Percentiles rank a stretch among this genome's conserved stretches.
Evolutionary conservation across 106 monocot genomes (phyloP).

Genomic region (Acorus calamus): DNA sequence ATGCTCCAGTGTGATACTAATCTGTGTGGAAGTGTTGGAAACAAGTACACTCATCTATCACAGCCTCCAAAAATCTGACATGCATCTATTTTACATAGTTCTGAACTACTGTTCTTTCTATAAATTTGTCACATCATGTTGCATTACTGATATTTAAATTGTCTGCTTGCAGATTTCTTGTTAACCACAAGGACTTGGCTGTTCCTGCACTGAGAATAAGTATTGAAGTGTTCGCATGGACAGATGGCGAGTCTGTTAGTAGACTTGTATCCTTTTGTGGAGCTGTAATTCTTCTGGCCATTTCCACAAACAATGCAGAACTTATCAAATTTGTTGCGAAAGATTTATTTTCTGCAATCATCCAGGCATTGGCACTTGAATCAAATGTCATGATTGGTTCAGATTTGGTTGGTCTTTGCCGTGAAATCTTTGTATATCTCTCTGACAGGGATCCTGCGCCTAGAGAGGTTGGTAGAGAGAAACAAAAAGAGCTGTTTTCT

Average conservation of each 20-base stretch:
- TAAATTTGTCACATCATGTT: too few species aligned
- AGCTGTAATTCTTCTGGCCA: slow-evolving; percentile 56
- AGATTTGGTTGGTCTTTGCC: slow-evolving; percentile 82
- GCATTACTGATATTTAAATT: not conserved
- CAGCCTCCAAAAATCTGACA: too few species aligned
- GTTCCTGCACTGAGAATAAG: slow-evolving; percentile 54
- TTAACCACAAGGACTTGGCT: slow-evolving; percentile 42
- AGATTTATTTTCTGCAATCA: slow-evolving; percentile 68
- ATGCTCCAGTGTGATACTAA: too few species aligned
- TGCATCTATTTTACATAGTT: too few species aligned
- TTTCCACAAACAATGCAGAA: slow-evolving; percentile 52
- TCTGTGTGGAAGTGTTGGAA: too few species aligned
- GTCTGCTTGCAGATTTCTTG: slow-evolving; percentile 56
- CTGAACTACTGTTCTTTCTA: too few species aligned
- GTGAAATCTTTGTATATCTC: slow-evolving; percentile 81
- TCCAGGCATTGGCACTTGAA: slow-evolving; percentile 62
- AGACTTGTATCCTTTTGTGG: slow-evolving; percentile 69
- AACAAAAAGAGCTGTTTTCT: not conserved
- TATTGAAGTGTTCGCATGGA: slow-evolving; percentile 70
- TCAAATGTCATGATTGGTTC: slow-evolving; percentile 81
- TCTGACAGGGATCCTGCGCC: slow-evolving; percentile 68
- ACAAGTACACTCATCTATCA: too few species aligned
- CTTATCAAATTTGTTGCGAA: slow-evolving; percentile 74
- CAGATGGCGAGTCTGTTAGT: slow-evolving; percentile 74
- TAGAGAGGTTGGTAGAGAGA: slow-evolving; percentile 57